Evolutionary conservation across 179 eudicot genomes (phyloP), one percentile per base, ranked within the genome.

Genomic region (Spinacia oleracea): DNA sequence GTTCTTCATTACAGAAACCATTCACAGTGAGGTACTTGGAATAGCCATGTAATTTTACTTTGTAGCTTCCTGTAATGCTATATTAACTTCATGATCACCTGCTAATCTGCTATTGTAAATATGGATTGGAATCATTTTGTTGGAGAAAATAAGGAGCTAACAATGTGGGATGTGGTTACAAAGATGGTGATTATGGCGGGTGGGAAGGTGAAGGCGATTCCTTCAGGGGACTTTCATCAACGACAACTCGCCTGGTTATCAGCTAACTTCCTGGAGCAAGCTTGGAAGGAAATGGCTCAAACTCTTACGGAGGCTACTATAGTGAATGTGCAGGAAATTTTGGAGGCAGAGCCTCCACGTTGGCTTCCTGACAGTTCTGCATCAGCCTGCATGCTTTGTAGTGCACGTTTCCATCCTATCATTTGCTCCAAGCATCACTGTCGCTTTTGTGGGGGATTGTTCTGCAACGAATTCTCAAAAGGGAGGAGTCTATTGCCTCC

Each of bases 241-340:
- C 81, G 73, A 53, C 88, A 84, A 25, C 82, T 90, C 35, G 83
- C 94, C 23, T 89, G 94, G 93, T 78, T 93, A 80, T 87, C 98
- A 6, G 75, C 82, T 71, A 82, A 88, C 67, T 83, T 91, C 42
- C 70, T 94, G 25, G 97, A 94, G 83, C 89, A 93, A 81, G 89
- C 98, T 46, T 94, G 97, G 98, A 90, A 87, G 76, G 98, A 94
- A 85, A 90, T 94, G 97, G 91, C 97, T 77, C 85, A 93, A 80
- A 94, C 96, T 43, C 97, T 94, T 14, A 88, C 92, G 9, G 98
- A 94, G 80, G 93, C 92, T 74, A 90, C 83, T 83, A 73, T 80
- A 62, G 81, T 83, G 63, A 85, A 82, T 66, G 81, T 87, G 66
- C 88, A 85, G 80, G 95, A 89, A 78, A 90, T 93, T 79, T 84